Evolutionary conservation across 345 rosid genomes (phyloP).

Genomic region (Tarenaya hassleriana): DNA sequence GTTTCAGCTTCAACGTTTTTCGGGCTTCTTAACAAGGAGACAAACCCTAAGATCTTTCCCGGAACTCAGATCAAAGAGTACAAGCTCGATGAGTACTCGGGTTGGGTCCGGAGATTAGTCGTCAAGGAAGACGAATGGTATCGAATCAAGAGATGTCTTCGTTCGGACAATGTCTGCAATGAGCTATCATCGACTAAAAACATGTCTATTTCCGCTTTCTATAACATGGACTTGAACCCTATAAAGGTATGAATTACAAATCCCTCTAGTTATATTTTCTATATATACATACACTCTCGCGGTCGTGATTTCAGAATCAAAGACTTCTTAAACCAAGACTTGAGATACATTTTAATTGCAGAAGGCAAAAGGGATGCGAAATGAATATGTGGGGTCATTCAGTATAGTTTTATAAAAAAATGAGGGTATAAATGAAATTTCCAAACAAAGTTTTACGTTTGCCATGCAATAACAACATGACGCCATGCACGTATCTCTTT

Average conservation of each 20-base stretch:
- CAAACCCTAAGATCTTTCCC: conserved; percentile 22
- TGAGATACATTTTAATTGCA: too few species aligned
- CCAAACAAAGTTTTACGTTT: too few species aligned
- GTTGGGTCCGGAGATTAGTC: conserved; percentile 28
- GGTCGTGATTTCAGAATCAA: too few species aligned
- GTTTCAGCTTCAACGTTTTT: conserved; percentile 15
- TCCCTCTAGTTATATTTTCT: too few species aligned
- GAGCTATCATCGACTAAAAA: conserved; percentile 16
- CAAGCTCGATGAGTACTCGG: conserved; percentile 28
- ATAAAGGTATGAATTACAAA: too few species aligned
- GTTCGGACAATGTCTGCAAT: conserved; percentile 23
- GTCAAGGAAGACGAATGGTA: conserved; percentile 31
- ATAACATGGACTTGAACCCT: conserved; percentile 27
- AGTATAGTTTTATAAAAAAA: too few species aligned
- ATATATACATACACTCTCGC: not conserved
- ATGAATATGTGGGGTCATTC: not conserved
- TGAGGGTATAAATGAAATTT: too few species aligned
- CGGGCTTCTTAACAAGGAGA: conserved; percentile 10
- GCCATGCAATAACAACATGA: too few species aligned
- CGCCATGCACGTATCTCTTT: not conserved
- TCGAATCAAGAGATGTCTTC: conserved; percentile 29
- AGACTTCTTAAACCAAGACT: too few species aligned
- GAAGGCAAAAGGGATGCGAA: too few species aligned
- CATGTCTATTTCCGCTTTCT: conserved; percentile 24
- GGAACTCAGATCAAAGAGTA: conserved; percentile 27